phyloP scores from a whole-genome alignment of 768 basidiomycete genomes.

The Boletus reticuloceps region DNA sequence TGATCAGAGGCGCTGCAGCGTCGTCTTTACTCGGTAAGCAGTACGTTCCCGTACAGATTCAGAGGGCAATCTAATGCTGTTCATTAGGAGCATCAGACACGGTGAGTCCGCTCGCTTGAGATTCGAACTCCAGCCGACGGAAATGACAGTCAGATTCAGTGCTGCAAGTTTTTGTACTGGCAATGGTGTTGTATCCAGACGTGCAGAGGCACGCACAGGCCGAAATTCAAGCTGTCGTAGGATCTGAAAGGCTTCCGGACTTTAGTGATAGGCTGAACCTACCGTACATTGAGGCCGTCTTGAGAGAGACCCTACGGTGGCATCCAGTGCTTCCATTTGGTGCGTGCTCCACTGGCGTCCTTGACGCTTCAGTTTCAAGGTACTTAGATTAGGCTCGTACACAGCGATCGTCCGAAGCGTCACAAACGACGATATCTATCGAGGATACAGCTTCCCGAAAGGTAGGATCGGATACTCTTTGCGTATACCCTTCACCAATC shows the following conservation, averaged over 20 bases:
- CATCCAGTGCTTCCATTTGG: constrained; percentile 7
- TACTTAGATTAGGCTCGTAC: background rate
- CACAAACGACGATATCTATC: constrained; percentile 5
- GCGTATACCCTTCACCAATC: too few species aligned
- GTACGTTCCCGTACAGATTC: background rate
- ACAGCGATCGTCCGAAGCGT: constrained; percentile 7
- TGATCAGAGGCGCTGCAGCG: constrained; percentile 4
- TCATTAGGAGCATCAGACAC: constrained; percentile 7
- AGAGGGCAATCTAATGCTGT: background rate
- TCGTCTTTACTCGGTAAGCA: constrained; percentile 5
- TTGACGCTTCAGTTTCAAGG: background rate
- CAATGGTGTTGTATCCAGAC: constrained; percentile 7
- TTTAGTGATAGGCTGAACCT: background rate
- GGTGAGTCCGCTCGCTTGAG: background rate
- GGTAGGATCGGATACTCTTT: background rate
- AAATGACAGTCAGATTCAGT: constrained; percentile 3
- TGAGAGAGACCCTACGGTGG: constrained; percentile 6
- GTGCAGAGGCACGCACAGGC: constrained; percentile 8
- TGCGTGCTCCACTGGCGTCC: background rate
- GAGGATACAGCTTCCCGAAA: constrained; percentile 9
- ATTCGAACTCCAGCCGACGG: background rate
- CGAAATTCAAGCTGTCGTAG: constrained; percentile 6
- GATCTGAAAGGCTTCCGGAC: constrained; percentile 4
- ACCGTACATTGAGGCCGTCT: constrained; percentile 1
- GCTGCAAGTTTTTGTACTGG: constrained; percentile 1